These are phyloP conservation scores for Suillus decipiens DNA, from an alignment of 768 basidiomycete genomes.

Conservation along the genomic window DNA sequence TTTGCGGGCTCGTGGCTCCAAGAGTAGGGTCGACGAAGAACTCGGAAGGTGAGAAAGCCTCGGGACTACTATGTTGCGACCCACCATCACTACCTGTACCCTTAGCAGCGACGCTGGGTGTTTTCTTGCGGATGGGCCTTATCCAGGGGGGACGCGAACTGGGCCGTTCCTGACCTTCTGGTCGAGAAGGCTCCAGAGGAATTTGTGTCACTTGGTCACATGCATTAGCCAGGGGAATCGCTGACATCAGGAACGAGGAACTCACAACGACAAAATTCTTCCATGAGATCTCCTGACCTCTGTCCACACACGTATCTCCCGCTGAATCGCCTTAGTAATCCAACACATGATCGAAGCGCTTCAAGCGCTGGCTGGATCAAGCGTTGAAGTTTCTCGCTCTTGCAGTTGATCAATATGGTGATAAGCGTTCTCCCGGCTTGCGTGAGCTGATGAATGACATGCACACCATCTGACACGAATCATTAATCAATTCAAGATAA, in stretches of 20 bases:
- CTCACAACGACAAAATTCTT: constrained; percentile 89
- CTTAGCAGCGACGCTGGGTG: constrained; percentile 49
- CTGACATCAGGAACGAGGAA: constrained; percentile 15
- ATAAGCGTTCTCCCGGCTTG: constrained; percentile 91
- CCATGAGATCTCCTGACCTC: constrained; percentile 89
- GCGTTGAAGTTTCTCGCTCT: constrained; percentile 72
- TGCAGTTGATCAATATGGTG: constrained; percentile 85
- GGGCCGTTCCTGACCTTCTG: constrained; percentile 49
- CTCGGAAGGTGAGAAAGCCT: constrained; percentile 64
- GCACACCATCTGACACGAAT: constrained; percentile 72
- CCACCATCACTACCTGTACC: constrained; percentile 44
- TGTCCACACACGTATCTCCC: constrained; percentile 91
- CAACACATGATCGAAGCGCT: constrained; percentile 84
- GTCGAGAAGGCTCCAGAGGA: constrained; percentile 71
- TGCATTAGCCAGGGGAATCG: constrained; percentile 14
- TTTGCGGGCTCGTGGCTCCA: constrained; percentile 29
- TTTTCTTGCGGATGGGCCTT: constrained; percentile 82
- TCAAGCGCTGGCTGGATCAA: constrained; percentile 83
- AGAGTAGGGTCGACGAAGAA: constrained; percentile 55
- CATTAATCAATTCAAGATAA: constrained; percentile 16
- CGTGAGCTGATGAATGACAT: constrained; percentile 93
- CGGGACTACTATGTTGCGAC: constrained; percentile 58
- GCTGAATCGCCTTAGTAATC: constrained; percentile 84
- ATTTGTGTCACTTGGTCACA: constrained; percentile 70
- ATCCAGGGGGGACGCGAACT: constrained; percentile 80